These are phyloP conservation scores for Rhodomyrtus psidioides DNA, from an alignment of 441 rosid species.

Conservation along the genomic window DNA sequence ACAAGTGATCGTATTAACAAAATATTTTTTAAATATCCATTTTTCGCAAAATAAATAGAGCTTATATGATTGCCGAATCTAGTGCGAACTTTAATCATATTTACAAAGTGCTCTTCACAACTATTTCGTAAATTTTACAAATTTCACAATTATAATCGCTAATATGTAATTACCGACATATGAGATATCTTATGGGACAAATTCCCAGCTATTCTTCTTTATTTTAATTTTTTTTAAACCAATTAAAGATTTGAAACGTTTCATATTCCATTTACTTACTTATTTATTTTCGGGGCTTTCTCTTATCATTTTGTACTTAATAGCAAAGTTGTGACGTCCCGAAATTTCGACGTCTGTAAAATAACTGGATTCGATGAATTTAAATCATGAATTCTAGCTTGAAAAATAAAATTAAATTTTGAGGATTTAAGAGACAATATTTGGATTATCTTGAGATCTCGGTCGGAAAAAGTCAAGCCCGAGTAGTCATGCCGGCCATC, in stretches of 20 bases:
- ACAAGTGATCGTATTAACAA: background rate
- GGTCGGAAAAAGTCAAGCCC: too few species aligned
- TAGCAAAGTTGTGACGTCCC: background rate
- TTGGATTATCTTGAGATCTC: too few species aligned
- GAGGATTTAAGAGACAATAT: too few species aligned
- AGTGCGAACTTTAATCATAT: background rate
- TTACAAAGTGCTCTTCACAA: background rate
- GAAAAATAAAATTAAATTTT: too few species aligned
- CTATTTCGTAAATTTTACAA: background rate
- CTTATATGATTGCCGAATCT: background rate
- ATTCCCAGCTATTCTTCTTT: background rate
- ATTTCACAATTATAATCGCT: background rate
- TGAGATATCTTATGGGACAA: background rate
- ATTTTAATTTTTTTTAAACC: background rate
- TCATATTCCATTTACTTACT: background rate
- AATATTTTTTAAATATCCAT: background rate
- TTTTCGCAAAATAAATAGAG: fast-evolving
- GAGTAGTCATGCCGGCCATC: too few species aligned
- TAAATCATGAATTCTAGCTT: too few species aligned
- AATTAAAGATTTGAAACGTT: background rate
- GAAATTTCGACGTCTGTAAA: too few species aligned
- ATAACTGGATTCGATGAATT: too few species aligned
- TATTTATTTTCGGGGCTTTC: background rate
- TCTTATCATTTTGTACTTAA: background rate
- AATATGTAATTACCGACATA: background rate